Conservation (phyloP, 2,329 filamentous ascomycete genomes). For the Colletotrichum simmondsii region DNA sequence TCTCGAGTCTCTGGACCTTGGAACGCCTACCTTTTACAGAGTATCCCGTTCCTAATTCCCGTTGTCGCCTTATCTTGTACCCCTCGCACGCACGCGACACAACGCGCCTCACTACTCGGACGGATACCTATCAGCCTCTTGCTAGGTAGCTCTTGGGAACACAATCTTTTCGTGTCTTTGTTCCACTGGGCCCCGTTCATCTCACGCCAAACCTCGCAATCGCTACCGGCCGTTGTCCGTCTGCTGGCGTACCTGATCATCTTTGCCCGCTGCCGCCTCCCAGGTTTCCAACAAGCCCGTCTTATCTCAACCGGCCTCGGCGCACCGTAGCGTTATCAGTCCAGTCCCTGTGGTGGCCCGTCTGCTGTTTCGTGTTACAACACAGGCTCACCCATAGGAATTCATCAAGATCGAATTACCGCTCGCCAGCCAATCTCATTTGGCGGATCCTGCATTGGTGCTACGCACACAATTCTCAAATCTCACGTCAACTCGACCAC, state of each 20-base stretch:
- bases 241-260: not conserved
- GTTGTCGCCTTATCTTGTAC: constrained; percentile 26
- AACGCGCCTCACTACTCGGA: not conserved
- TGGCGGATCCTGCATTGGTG: constrained; percentile 26
- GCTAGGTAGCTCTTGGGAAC: not conserved
- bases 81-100: constrained; percentile 13
- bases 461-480: constrained; percentile 12
- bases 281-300: not conserved
- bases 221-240: constrained; percentile 13
- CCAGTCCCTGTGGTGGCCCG: not conserved
- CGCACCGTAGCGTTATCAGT: constrained; percentile 23
- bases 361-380: constrained; percentile 20
- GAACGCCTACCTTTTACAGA: too few relatives aligned
- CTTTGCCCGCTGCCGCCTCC: not conserved
- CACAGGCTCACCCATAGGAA: constrained; percentile 12
- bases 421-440: constrained; percentile 18
- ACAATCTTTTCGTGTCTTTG: constrained; percentile 17
- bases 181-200: constrained; percentile 13
- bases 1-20: too few relatives aligned
- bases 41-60: constrained; percentile 9
- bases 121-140: not conserved
- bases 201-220: constrained; percentile 29
- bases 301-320: constrained; percentile 29
- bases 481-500: constrained; percentile 14
- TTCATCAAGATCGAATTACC: constrained; percentile 6